Evolutionary conservation across 352 stramenopile species (phyloP).

Genomic region (Pythium periplocum): DNA sequence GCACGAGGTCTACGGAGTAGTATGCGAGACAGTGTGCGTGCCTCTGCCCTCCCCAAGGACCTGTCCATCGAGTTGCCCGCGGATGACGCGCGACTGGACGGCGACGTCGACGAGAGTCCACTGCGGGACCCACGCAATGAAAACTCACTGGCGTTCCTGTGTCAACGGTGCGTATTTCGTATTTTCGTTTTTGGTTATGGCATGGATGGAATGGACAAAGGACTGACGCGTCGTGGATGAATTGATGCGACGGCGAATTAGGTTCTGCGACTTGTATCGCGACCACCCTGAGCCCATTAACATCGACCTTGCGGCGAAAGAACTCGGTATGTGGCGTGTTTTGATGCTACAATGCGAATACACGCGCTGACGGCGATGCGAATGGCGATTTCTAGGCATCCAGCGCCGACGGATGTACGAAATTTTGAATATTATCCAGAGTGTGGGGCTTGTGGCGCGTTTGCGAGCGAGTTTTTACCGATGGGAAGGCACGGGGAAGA

Average conservation of each 20-base stretch:
- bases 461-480: slow-evolving; percentile 27
- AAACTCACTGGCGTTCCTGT: slow-evolving; percentile 27
- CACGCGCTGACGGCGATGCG: no score
- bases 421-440: slow-evolving; percentile 41
- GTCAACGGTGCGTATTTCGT: slow-evolving; percentile 11
- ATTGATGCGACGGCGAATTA: slow-evolving; percentile 6
- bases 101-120: slow-evolving; percentile 19
- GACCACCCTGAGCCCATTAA: slow-evolving; percentile 29
- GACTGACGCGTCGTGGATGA: not conserved
- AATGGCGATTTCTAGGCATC: slow-evolving; percentile 14
- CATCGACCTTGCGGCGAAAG: slow-evolving; percentile 28
- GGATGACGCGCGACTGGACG: slow-evolving; percentile 14
- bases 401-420: slow-evolving; percentile 31
- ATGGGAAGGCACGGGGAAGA: slow-evolving; percentile 28
- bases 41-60: no score
- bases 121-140: slow-evolving; percentile 23
- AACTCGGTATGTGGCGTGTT: slow-evolving; percentile 15
- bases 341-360: no score
- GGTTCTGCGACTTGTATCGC: slow-evolving; percentile 30
- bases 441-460: slow-evolving; percentile 25
- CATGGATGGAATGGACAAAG: no score
- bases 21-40: no score
- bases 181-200: no score
- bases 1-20: not conserved
- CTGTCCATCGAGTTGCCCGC: slow-evolving; percentile 6